Evolutionary conservation across 805 yeast genomes (phyloP).

Genomic region (Scheffersomyces stipitis): DNA sequence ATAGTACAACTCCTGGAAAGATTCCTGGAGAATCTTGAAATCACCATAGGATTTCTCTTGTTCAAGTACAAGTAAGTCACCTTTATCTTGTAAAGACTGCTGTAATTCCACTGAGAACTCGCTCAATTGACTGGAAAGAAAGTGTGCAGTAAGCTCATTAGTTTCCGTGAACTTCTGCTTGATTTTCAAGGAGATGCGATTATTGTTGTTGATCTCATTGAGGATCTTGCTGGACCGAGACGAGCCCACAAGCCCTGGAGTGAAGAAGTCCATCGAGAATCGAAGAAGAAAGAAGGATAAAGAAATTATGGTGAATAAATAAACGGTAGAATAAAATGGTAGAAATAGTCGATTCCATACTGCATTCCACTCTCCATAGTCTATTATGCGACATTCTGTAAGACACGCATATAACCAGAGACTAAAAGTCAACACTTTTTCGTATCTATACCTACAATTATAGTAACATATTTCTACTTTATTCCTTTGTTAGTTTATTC

Average conservation of each 20-base stretch:
- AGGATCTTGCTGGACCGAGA: constrained; percentile 10
- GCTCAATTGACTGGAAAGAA: constrained; percentile 18
- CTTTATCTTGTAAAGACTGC: constrained; percentile 1
- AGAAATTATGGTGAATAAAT: neutral
- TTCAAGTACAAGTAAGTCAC: constrained; percentile 1
- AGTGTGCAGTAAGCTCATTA: constrained; percentile 20
- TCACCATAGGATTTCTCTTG: neutral
- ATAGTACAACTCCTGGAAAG: constrained; percentile 24
- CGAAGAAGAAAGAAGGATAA: too few species aligned
- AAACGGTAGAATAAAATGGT: neutral
- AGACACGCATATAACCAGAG: too few species aligned
- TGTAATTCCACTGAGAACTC: constrained; percentile 3
- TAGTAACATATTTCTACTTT: neutral
- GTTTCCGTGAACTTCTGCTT: constrained; percentile 19
- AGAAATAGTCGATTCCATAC: too few species aligned
- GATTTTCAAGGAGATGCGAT: constrained; percentile 28
- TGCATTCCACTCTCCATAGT: too few species aligned
- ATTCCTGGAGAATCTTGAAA: constrained; percentile 13
- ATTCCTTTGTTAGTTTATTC: neutral
- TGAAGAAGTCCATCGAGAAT: constrained; percentile 19
- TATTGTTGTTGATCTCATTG: constrained; percentile 25
- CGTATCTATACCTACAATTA: neutral
- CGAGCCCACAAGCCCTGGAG: constrained; percentile 15
- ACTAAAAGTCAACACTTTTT: too few species aligned
- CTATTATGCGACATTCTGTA: too few species aligned